Base-by-base conservation (phyloP, 768 basidiomycete genomes). In the Lentinula guzmanii region DNA sequence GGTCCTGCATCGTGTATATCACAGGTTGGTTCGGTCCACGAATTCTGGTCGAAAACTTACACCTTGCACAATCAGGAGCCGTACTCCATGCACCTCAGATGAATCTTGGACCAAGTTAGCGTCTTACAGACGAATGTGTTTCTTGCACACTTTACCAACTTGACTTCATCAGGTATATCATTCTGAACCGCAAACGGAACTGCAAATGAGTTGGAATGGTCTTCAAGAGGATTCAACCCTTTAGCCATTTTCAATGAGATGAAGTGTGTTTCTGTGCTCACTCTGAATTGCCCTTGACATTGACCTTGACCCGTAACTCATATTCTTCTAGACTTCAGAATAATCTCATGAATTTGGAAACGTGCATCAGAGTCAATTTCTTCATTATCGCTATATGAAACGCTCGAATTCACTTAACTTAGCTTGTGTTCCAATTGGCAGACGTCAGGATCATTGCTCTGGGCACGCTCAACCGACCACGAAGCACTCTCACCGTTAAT, bases 91-190 rank as follows among this genome's bases (percentile, higher is more conserved):
- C 68, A 91, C 90, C 21, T 71, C 83, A 6, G 88, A 91, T 66
- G 92, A 93, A 72, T 76, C 89, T 21, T 93, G 91, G 90, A 92
- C 90, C 53, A 90, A 85, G 87, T 91, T 70, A 66, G 76, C 56
- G 31, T 35, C 60, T 42, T 67, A 50, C 63, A 67, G n/a, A 9
- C 58, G 43, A 42, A 51, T 37, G 33, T 41, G 35, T 45, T 31
- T 48, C n/a, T 58, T 21, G n/a, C 37, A 37, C 33, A 58, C 58
- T 58, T 50, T 58, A 56, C 31, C 45, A 35, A 35, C 55, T 31
- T 62, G 34, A 33, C 43, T 60, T 62, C 52, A 34, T 54, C 65
- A 90, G 90, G 69, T 92, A 90, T 65, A 78, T 93, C 62, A 81
- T 87, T 24, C 70, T 93, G 61, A 90, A 90, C 67, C 86, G 89